Evolutionary conservation across 176 grass and related monocot genomes (phyloP).

Genomic region (Rhynchospora breviuscula): DNA sequence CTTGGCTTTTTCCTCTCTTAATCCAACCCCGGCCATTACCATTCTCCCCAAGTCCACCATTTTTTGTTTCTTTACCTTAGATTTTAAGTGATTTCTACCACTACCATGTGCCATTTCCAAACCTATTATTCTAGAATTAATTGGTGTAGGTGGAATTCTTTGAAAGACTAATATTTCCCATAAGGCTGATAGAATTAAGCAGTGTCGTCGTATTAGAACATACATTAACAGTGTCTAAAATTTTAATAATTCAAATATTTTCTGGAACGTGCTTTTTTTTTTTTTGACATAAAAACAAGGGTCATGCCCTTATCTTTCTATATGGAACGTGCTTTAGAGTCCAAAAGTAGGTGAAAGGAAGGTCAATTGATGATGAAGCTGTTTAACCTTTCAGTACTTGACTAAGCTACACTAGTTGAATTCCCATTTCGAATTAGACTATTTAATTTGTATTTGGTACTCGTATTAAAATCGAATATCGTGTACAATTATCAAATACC

Average conservation of each 20-base stretch:
- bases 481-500: too few relatives aligned
- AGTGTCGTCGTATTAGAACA: not conserved
- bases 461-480: too few relatives aligned
- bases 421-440: not conserved
- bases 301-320: too few relatives aligned
- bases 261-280: not conserved
- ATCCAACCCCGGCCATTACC: not conserved
- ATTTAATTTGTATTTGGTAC: not conserved
- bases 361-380: too few relatives aligned
- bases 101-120: not conserved
- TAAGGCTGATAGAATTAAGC: not conserved
- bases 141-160: not conserved
- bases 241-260: not conserved
- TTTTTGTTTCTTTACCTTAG: not conserved
- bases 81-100: not conserved
- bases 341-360: not conserved
- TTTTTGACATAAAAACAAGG: too few relatives aligned
- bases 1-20: not conserved
- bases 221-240: not conserved
- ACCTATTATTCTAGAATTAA: constrained; percentile 5
- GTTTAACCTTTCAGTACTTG: too few relatives aligned
- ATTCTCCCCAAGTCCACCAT: not conserved
- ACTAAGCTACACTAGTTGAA: not conserved
- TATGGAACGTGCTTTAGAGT: not conserved
- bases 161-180: not conserved